These are phyloP conservation scores for Leccinum uliginosum DNA, from an alignment of 768 basidiomycete genomes.

Conservation along the genomic window DNA sequence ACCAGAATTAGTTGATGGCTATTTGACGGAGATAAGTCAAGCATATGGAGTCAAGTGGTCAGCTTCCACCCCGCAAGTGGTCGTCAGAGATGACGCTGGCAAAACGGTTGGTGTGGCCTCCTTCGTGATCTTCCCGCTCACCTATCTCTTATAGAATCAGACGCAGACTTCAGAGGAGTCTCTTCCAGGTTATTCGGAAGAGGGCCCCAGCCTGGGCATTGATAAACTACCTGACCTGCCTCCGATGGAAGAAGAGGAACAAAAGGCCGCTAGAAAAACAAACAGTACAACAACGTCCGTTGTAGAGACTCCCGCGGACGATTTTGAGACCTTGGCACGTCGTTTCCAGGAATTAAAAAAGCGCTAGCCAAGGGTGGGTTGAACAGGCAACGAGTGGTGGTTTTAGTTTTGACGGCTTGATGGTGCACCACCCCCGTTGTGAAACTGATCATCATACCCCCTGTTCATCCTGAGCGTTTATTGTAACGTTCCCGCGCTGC, in stretches of 20 bases:
- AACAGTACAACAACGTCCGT: constrained; percentile 1
- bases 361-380: constrained; percentile 37
- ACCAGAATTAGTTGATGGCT: constrained; percentile 75
- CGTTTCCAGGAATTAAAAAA: constrained; percentile 89
- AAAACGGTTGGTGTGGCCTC: constrained; percentile 35
- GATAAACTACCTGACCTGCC: constrained; percentile 50
- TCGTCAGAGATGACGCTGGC: constrained; percentile 31
- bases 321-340: constrained; percentile 69
- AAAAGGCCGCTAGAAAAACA: constrained; percentile 18
- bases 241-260: constrained; percentile 44
- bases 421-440: background rate
- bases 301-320: constrained; percentile 45
- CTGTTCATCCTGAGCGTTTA: background rate
- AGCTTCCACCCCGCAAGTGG: constrained; percentile 30
- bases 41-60: constrained; percentile 77
- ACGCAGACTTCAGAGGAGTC: constrained; percentile 9
- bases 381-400: background rate
- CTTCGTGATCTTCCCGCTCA: background rate
- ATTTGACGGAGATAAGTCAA: constrained; percentile 84
- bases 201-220: constrained; percentile 4
- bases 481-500: constrained; percentile 7
- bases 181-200: constrained; percentile 28
- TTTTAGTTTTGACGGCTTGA: background rate
- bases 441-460: constrained; percentile 8
- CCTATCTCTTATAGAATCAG: constrained; percentile 7